Evolutionary conservation across 2,329 filamentous ascomycete genomes (phyloP), one percentile per base, ranked within the genome.

Genomic region (Zymoseptoria pseudotritici): DNA sequence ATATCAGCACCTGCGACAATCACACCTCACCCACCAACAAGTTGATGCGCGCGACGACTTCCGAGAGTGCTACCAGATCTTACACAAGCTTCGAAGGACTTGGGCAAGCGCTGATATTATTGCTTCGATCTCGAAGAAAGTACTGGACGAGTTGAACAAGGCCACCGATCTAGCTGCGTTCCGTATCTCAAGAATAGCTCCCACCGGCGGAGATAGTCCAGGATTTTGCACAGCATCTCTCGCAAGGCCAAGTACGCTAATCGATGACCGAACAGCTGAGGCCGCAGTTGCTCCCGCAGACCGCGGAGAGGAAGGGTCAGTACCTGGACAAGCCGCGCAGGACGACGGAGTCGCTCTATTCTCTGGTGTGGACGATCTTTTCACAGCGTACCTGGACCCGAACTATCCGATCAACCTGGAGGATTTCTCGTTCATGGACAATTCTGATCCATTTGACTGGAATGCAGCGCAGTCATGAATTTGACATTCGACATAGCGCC

Each of bases 1-100:
- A 2, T 84, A 85, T 65, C 79, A 82, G 17, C 79, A 83, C 58
- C 78, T 83, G 52, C 80, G 82, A 22, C 78, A 79, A 55, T 79
- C 79, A 59, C 79, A 76, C 55, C 71, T 82, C 9, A 78, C 74
- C 29, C 75, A 78, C 22, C 76, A 79, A 64, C 75, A 78, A 67
- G 76, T 76, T 60, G 74, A 78, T 22, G 78, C 77, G 1, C 77
- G 76, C 9, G 70, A 75, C 54, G 77, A 79, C 53, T 70, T 80
- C 36, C 74, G 76, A 52, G 72, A 72, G 55, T 79, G 77, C 63
- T 77, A 77, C 22, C 66, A 68, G 10, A 70, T 79, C 1, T 72
- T 80, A n/a, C 74, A 78, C 51, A 73, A 72, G 2, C 67, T 80
- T 2, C 73, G 77, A 1, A 73, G 73, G 8, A 73, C 74, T 9